Percentiles rank a stretch among this genome's conserved stretches.
Conservation (phyloP, 345 rosid genomes). For the Populus simonii region DNA sequence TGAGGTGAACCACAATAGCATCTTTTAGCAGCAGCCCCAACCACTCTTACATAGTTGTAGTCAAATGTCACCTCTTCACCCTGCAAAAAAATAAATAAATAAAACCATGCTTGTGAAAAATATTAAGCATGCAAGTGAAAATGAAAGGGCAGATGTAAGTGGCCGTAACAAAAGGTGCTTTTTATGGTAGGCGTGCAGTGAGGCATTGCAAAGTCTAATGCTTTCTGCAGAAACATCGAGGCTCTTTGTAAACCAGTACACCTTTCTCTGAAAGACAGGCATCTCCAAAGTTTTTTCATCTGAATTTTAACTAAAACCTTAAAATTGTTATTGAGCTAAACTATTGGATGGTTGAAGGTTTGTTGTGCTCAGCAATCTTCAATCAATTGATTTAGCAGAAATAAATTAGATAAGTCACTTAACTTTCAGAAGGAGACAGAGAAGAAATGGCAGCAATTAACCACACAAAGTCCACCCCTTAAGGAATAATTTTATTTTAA, state of each 20-base stretch:
- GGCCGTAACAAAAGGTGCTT: background rate
- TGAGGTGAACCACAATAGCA: constrained; percentile 84
- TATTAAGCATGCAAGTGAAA: background rate
- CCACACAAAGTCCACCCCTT: background rate
- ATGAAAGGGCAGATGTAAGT: background rate
- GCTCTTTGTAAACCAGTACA: background rate
- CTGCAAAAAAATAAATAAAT: constrained; percentile 35
- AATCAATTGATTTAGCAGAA: background rate
- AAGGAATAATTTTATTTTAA: background rate
- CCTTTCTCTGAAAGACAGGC: background rate
- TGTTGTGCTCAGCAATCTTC: background rate
- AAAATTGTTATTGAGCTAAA: background rate
- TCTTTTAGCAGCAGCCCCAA: constrained; percentile 98
- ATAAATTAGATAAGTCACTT: background rate
- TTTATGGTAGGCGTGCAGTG: background rate
- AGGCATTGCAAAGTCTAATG: background rate
- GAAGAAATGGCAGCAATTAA: background rate
- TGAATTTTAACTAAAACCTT: background rate
- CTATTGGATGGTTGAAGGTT: background rate
- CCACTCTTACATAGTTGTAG: constrained; percentile 95
- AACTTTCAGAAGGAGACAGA: background rate
- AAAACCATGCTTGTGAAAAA: background rate
- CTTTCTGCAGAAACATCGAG: background rate
- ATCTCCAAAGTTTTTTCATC: background rate
- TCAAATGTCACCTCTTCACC: constrained; percentile 94